Percentiles rank a stretch among this genome's conserved stretches.
phyloP scores from a whole-genome alignment of 441 rosid species.

The Aquilaria agallochum region DNA sequence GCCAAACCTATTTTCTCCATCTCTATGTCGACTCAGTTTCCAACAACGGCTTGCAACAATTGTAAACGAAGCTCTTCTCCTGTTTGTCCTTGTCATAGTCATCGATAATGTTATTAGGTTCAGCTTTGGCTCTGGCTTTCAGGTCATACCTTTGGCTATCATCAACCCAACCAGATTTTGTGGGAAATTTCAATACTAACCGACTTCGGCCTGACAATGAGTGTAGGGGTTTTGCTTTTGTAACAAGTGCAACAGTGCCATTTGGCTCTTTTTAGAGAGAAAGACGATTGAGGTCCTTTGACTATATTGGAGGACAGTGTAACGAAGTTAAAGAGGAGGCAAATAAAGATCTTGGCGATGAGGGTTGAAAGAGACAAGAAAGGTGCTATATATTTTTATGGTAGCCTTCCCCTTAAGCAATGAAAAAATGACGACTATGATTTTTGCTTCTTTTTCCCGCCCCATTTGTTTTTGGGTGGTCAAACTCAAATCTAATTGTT shows the following conservation, averaged over 20 bases:
- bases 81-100: slow-evolving; percentile 7
- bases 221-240: slow-evolving; percentile 21
- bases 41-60: no score
- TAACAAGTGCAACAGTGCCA: slow-evolving; percentile 18
- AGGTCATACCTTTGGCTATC: slow-evolving; percentile 52
- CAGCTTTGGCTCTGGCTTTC: slow-evolving; percentile 31
- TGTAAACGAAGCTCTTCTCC: slow-evolving; percentile 37
- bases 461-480: no score
- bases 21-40: no score
- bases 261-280: slow-evolving; percentile 43
- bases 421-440: no score
- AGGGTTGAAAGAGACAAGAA: no score
- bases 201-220: slow-evolving; percentile 23
- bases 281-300: slow-evolving; percentile 80
- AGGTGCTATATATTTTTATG: no score
- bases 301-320: slow-evolving; percentile 96
- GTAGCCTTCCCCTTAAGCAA: no score
- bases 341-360: no score
- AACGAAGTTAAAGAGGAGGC: slow-evolving; percentile 21
- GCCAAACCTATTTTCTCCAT: slow-evolving; percentile 36
- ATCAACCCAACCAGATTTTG: slow-evolving; percentile 68
- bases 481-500: no score
- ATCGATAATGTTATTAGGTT: slow-evolving; percentile 25
- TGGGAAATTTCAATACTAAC: slow-evolving; percentile 39
- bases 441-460: no score